Evolutionary conservation across 768 basidiomycete species (phyloP), one percentile per base, ranked within the genome.

Genomic region (Boletus sensibilis): DNA sequence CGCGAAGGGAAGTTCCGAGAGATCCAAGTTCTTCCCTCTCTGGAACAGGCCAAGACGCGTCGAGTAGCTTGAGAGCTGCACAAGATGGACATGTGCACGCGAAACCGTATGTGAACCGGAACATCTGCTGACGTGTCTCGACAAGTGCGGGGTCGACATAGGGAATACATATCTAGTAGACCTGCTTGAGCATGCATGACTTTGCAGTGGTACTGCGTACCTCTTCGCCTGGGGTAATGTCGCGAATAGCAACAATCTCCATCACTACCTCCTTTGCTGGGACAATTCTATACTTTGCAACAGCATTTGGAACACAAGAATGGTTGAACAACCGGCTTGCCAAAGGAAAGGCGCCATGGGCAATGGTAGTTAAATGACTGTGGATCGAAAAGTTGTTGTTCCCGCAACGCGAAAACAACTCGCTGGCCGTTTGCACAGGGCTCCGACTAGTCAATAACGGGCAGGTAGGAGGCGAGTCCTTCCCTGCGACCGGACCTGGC

Each of bases 321-420:
- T 93, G 91, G 65, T 93, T 93, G 74, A 92, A 90, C 13, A 83
- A 66, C n/a, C 89, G 79, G 64, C 91, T 92, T 2, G 91, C 86
- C 11, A 82, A 68, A 9, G 91, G 89, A 58, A 89, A 92, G 37
- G 90, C 76, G 0, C 88, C 91, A 72, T 91, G 86, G 0, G 82
- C 91, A 63, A 86, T 75, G 2, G 86, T 79, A 16, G 74, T 81
- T 39, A 92, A 74, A 74, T 90, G 87, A 3, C 85, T 87, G 63
- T 90, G 87, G 23, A 92, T 73, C 11, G 84, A 78, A 68, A 91
- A 92, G 63, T 93, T 91, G 70, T 92, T 93, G 74, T 90, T 92
- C 40, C 82, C 82, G 60, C 88, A 92, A 43, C 88, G 82, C 6
- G 76, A 63, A 65, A 82, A 85, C 1, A 88, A 52, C 0, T 69